Base-by-base conservation (phyloP, 139 green algal genomes). In the Microglena sp. region DNA sequence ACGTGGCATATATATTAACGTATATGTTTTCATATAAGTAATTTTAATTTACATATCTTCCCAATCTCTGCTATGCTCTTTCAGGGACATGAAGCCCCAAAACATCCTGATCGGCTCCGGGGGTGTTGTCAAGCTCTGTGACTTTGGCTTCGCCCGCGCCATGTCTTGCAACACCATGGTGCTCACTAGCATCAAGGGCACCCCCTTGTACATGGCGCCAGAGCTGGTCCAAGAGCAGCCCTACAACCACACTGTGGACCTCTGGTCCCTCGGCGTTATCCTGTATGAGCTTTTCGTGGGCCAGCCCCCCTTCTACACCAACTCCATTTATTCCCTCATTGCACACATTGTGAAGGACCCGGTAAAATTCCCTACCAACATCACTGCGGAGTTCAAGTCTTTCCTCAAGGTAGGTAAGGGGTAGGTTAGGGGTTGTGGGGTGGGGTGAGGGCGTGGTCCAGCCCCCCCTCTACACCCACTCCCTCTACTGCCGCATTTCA, bases 391-490 rank as follows among this genome's bases (percentile, higher is more conserved):
- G 24, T 98, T 99, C 77, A 86, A 84, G 58, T 85, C 76, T 24
- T 98, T 99, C 75, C 75, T 99, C 0, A 84, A 93, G 81, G 85
- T 83, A 32, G 1, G 60, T 6, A 22, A 2, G 2, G 6, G 8
- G 55, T 50, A 18, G 11, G 40, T 50, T 11, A 24, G 40, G 11
- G 40, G 11, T 11, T 50, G 40, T 50, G 40, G 11, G 40, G 15
- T 24, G 26, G 50, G 11, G 50, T 58, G 50, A 32, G 50, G 15
- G 18, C 50, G 8, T 15, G 50, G 22, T 8, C 8, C 81, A 97
- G 78, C 94, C 94, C 26, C 94, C 94, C 56, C 99, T 99, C 72
- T 98, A 96, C 80, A 99, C 94, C 67, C 97, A 96, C 78, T 93
- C 81, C 64, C 97, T 99, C 60, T 97, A 96, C 80, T 85, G 81